A percentile compares a stretch with the other conserved stretches of the same genome.
Conservation (phyloP, 192 early-diverging fungal species). For the Podila minutissima region DNA sequence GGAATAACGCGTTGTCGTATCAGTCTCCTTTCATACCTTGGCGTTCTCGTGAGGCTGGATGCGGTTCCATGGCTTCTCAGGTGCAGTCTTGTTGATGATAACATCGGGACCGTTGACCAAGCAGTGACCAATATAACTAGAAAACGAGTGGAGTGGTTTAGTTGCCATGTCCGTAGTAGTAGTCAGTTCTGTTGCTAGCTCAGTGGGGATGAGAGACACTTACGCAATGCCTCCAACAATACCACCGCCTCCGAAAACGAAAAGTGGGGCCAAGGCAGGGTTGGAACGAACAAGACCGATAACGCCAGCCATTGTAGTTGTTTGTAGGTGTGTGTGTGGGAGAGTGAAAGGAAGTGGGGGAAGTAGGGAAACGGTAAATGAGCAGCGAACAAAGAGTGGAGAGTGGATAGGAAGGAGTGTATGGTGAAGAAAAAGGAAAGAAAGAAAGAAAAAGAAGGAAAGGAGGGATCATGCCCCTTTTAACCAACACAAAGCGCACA, state of each 20-base stretch:
- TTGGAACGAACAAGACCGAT: conserved; percentile 31
- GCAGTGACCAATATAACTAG: conserved; percentile 49
- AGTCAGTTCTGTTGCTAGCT: neutral
- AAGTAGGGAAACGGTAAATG: neutral
- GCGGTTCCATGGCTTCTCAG: conserved; percentile 51
- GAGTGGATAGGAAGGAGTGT: neutral
- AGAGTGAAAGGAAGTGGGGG: neutral
- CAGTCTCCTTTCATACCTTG: conserved; percentile 21
- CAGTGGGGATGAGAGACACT: neutral
- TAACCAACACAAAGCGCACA: too few species aligned
- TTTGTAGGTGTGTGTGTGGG: neutral
- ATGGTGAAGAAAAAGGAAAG: neutral
- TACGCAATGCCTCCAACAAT: conserved; percentile 50
- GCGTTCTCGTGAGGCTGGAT: conserved; percentile 54
- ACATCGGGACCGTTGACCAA: conserved; percentile 50
- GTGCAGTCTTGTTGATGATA: conserved; percentile 48
- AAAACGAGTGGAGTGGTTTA: neutral
- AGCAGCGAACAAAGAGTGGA: neutral
- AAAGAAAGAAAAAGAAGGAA: neutral
- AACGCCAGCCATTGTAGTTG: conserved; percentile 31
- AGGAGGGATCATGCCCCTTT: neutral
- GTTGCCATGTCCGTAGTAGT: neutral
- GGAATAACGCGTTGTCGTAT: neutral
- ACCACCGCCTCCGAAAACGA: conserved; percentile 43
- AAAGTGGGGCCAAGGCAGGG: conserved; percentile 44